Percentiles rank a stretch among this genome's conserved stretches.
Evolutionary conservation across 2,329 filamentous ascomycete species (phyloP).

Genomic region (Ophiostoma himal-ulmi): DNA sequence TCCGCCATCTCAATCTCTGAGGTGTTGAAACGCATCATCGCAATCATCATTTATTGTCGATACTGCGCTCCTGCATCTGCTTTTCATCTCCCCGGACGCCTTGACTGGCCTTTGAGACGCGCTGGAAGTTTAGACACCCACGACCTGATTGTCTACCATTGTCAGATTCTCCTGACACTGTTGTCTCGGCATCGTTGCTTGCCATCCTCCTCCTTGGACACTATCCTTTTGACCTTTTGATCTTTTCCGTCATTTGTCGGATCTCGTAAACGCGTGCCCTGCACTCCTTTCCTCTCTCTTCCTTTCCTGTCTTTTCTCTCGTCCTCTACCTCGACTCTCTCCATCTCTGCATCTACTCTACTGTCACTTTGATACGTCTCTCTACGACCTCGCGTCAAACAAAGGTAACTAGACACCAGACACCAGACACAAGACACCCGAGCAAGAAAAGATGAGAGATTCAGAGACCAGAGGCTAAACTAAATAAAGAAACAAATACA

Average conservation of each 20-base stretch:
- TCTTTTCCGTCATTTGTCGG: background rate
- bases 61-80: background rate
- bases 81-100: slow-evolving; percentile 44
- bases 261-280: slow-evolving; percentile 4
- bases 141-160: background rate
- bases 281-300: slow-evolving; percentile 1
- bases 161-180: background rate
- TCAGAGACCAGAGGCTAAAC: slow-evolving; percentile 8
- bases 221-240: background rate
- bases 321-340: background rate
- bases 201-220: background rate
- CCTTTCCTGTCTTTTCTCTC: background rate
- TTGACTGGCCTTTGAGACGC: slow-evolving; percentile 56
- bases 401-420: slow-evolving; percentile 11
- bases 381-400: background rate
- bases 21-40: background rate
- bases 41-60: background rate
- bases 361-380: slow-evolving; percentile 1
- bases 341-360: background rate
- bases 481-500: background rate
- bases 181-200: background rate
- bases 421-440: background rate
- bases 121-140: slow-evolving; percentile 22
- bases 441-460: background rate
- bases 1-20: slow-evolving; percentile 4